Conservation (phyloP, 2,329 filamentous ascomycete genomes). For the Trichoderma hamatum region DNA sequence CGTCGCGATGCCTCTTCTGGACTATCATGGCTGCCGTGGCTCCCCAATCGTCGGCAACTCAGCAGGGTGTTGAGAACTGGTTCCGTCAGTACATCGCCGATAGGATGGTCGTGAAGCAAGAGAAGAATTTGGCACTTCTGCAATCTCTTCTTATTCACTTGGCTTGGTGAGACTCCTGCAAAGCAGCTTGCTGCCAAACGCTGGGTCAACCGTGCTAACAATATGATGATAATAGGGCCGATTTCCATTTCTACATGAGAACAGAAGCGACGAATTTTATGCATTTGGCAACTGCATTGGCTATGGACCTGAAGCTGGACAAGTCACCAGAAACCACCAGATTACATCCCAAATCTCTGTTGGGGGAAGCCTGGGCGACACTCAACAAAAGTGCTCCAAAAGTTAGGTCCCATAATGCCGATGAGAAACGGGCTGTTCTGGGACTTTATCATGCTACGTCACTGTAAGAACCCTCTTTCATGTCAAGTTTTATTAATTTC, state of each 20-base stretch:
- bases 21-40: constrained; percentile 41
- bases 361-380: constrained; percentile 40
- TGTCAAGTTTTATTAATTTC: background rate
- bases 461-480: constrained; percentile 32
- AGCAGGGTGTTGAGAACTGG: constrained; percentile 41
- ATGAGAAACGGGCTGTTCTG: constrained; percentile 46
- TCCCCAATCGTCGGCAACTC: constrained; percentile 38
- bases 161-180: constrained; percentile 40
- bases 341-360: constrained; percentile 35
- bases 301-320: constrained; percentile 45
- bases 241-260: constrained; percentile 45
- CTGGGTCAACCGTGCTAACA: background rate
- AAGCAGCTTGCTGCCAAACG: background rate
- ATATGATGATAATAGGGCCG: constrained; percentile 37
- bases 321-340: constrained; percentile 33
- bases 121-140: constrained; percentile 42
- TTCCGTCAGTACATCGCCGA: constrained; percentile 43
- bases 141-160: constrained; percentile 45
- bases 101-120: constrained; percentile 43
- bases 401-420: constrained; percentile 34
- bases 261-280: constrained; percentile 43
- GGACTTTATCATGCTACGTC: constrained; percentile 46
- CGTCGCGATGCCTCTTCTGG: constrained; percentile 44
- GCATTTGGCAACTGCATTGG: constrained; percentile 44
- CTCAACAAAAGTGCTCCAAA: constrained; percentile 31